Evolutionary conservation across 78 protist species (phyloP).

Genomic region (Dictyostelium citrinum): DNA sequence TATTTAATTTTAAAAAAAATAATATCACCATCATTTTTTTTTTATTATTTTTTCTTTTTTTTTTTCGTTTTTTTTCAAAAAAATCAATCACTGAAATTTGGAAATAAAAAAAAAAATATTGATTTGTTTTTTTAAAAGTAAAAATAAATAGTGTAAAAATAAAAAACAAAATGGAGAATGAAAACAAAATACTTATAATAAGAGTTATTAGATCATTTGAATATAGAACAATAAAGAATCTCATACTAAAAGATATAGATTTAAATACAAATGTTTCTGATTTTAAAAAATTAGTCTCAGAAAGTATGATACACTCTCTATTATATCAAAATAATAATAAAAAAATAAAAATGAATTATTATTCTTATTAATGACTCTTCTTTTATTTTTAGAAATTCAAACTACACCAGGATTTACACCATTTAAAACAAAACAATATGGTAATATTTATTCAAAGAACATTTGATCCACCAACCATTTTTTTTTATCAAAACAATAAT

Average conservation of each 20-base stretch:
- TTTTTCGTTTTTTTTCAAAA: too few species aligned
- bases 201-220: slow-evolving; percentile 60
- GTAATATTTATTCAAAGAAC: too few species aligned
- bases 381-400: slow-evolving; percentile 13
- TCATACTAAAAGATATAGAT: slow-evolving; percentile 8
- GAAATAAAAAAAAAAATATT: neutral
- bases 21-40: too few species aligned
- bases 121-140: neutral
- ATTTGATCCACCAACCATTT: too few species aligned
- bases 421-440: slow-evolving; percentile 30
- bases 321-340: too few species aligned
- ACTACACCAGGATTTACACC: slow-evolving; percentile 58
- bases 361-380: too few species aligned
- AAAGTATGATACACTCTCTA: slow-evolving; percentile 15
- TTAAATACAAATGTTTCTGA: slow-evolving; percentile 30
- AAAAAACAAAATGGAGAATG: neutral
- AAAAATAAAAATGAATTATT: too few species aligned
- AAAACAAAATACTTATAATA: slow-evolving; percentile 24
- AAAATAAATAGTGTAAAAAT: neutral
- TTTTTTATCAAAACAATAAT: too few species aligned
- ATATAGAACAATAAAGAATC: slow-evolving; percentile 60
- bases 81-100: neutral
- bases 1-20: too few species aligned
- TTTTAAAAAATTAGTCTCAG: slow-evolving; percentile 18
- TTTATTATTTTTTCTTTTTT: too few species aligned